Conservation (phyloP, 1,284 basidiomycete genomes). For the Ganoderma multipileum region DNA sequence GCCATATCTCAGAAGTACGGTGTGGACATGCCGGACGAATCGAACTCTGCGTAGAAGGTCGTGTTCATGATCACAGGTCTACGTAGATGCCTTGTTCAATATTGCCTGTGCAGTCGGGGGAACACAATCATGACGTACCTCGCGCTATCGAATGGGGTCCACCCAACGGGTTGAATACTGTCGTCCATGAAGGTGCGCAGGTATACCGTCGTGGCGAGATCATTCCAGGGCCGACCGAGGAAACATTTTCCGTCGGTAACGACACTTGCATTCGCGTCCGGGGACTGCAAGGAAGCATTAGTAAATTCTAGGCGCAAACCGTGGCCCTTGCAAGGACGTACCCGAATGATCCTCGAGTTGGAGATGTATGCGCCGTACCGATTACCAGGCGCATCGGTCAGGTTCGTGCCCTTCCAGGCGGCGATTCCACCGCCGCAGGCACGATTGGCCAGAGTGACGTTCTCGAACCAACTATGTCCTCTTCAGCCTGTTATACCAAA, state of each 20-base stretch:
- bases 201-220: constrained; percentile 61
- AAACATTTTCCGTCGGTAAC: constrained; percentile 55
- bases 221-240: constrained; percentile 71
- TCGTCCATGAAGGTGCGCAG: constrained; percentile 66
- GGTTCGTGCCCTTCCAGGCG: constrained; percentile 66
- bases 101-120: too few relatives aligned
- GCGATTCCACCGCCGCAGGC: constrained; percentile 68
- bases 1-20: background rate
- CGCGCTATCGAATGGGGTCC: constrained; percentile 54
- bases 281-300: constrained; percentile 49
- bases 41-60: constrained; percentile 66
- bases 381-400: constrained; percentile 58
- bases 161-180: constrained; percentile 58
- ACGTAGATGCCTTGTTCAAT: constrained; percentile 30
- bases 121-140: constrained; percentile 40
- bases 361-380: constrained; percentile 68
- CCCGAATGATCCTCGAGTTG: constrained; percentile 64
- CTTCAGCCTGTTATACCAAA: background rate
- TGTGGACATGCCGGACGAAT: constrained; percentile 51
- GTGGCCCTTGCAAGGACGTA: constrained; percentile 11
- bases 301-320: background rate
- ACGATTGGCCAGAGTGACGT: constrained; percentile 63
- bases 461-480: constrained; percentile 62
- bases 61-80: constrained; percentile 60
- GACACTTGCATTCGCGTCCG: constrained; percentile 60